Evolutionary conservation across 768 basidiomycete species (phyloP), one percentile per base, ranked within the genome.

Genomic region (Glaciozyma martinii): DNA sequence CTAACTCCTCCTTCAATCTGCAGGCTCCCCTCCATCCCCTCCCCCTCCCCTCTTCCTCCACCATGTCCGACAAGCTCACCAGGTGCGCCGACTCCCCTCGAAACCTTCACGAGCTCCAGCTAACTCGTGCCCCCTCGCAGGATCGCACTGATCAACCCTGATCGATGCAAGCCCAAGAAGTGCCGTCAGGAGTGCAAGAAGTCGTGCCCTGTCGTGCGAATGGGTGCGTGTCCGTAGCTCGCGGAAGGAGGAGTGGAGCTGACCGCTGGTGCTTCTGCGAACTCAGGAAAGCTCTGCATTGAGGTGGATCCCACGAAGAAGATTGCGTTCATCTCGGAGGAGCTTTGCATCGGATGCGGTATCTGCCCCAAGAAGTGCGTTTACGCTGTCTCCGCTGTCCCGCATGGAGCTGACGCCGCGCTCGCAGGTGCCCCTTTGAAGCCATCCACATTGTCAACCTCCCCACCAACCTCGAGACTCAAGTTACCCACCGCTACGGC

Each of bases 371-470:
- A 98, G 80, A 99, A 97, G 94, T 95, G 74, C 76, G 87, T 79
- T n/a, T n/a, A 10, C 23, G 25, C 47, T 12, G 3, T 23, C n/a
- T n/a, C n/a, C n/a, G 1, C 49, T 19, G 18, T 6, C 32, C 12
- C 33, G 13, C 30, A 5, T 12, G 5, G 54, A 33, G 54, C 32
- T 33, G 21, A 50, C 19, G 30, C 9, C 18, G 12, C 42, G 9
- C 32, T 5, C 9, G 21, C 46, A 30, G 94, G 79, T 99, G 95
- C 75, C 95, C 95, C 32, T 99, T 99, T 75, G 95, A 99, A 80
- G 95, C 95, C 65, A 98, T 99, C 76, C 84, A 89, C 54, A 98
- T 99, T 79, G 97, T 99, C 80, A 99, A 99, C 77, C 81, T 99
- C 57, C 95, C 95, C 49, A 99, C 95, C 40, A 95, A 99, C 77